Evolutionary conservation across 2,329 filamentous ascomycete species (phyloP).

Genomic region (Trichoderma atrobrunneum): DNA sequence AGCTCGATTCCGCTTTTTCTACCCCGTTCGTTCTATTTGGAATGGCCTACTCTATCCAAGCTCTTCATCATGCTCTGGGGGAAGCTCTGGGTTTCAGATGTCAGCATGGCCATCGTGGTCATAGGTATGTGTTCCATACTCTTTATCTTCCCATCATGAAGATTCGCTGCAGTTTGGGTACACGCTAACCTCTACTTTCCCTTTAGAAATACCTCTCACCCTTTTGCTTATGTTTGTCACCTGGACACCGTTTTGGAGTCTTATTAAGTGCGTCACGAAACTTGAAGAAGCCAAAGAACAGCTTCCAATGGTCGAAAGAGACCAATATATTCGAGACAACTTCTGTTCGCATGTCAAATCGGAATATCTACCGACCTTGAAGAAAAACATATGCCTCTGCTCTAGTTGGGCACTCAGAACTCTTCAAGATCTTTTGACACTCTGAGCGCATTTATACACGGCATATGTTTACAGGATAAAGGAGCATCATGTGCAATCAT

Average conservation of each 20-base stretch:
- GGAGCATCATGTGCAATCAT: background rate
- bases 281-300: background rate
- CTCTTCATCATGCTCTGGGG: background rate
- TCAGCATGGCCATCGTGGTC: background rate
- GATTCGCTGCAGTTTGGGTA: background rate
- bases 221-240: background rate
- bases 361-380: background rate
- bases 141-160: background rate
- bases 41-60: background rate
- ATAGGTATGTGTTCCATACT: background rate
- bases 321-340: background rate
- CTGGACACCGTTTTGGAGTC: background rate
- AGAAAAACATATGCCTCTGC: background rate
- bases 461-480: background rate
- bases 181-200: background rate
- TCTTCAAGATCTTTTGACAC: background rate
- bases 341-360: background rate
- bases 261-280: background rate
- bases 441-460: background rate
- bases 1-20: background rate
- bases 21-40: background rate
- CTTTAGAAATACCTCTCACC: background rate
- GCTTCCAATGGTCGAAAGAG: background rate
- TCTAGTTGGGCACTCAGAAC: background rate
- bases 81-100: background rate